Evolutionary conservation across 2,329 filamentous ascomycete species (phyloP), one percentile per base, ranked within the genome.

Genomic region (Intubia oerlemansii): DNA sequence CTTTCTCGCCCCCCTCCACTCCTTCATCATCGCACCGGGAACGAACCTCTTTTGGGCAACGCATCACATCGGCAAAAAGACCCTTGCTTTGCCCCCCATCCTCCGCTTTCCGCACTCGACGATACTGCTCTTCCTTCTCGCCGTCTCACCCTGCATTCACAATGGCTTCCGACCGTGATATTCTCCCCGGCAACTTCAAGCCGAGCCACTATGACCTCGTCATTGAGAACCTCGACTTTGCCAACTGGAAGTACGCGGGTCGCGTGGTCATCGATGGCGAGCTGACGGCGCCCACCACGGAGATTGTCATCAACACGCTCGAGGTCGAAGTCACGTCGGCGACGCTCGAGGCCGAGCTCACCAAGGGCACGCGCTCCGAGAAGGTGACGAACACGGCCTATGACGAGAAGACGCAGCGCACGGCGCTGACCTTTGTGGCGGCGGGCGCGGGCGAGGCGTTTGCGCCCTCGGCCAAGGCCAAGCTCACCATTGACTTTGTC

Each of bases 151-250:
- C 10, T 14, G 14, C 20, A 3, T 3, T 9, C 34, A 44, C 38
- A 41, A 68, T 68, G 57, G 49, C 55, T 1, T 33, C 31, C 29
- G 66, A 72, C 48, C 58, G 68, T 46, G 66, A 74, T 35, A 57
- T 68, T 38, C 61, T 74, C 36, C 66, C 68, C 27, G 56, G 58
- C 42, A 52, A 51, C 39, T 69, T 85, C 46, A 85, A 81, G 55
- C 82, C 88, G 3, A 57, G 61, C 36, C 81, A 95, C 56, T 98
- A 98, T 54, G 59, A 67, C 43, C 60, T 98, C 39, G 80, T 74
- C 32, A 65, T 98, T 41, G 69, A 62, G 45, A 74, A 88, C 41
- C 57, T 98, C 38, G 73, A 92, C 34, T 92, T 85, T 40, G 53
- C 54, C 34, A 51, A 53, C 30, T 72, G 67, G 72, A 69, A 65